These are phyloP conservation scores for Penicillium coprophilum DNA, from an alignment of 495 filamentous ascomycete genomes.

Conservation along the genomic window DNA sequence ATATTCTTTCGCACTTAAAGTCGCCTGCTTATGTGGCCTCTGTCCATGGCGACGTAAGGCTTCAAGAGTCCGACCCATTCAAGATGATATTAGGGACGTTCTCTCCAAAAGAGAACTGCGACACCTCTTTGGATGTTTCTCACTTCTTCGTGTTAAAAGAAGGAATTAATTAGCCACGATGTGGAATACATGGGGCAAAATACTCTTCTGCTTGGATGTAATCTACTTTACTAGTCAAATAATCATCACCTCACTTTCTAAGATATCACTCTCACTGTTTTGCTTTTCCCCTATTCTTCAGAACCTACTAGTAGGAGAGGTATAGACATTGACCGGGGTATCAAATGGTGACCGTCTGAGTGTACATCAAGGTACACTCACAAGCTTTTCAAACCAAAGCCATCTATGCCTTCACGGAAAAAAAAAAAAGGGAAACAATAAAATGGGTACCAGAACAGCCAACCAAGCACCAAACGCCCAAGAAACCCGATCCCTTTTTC, in stretches of 20 bases:
- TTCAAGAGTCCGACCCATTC: background rate
- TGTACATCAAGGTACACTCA: background rate
- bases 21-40: background rate
- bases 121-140: background rate
- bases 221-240: no score
- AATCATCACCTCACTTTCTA: background rate
- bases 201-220: no score
- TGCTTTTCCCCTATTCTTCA: background rate
- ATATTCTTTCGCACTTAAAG: background rate
- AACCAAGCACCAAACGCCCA: constrained; percentile 5
- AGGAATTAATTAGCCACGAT: background rate
- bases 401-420: background rate
- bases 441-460: background rate
- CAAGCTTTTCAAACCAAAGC: background rate
- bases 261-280: background rate
- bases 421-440: background rate
- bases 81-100: background rate
- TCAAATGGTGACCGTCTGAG: constrained; percentile 1
- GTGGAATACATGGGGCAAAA: no score
- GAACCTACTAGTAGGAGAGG: background rate
- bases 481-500: background rate
- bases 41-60: background rate
- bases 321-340: constrained; percentile 3
- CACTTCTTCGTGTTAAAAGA: background rate
- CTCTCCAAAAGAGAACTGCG: background rate